Evolutionary conservation across 768 basidiomycete species (phyloP).

Genomic region (Boletus tylopilopsis): DNA sequence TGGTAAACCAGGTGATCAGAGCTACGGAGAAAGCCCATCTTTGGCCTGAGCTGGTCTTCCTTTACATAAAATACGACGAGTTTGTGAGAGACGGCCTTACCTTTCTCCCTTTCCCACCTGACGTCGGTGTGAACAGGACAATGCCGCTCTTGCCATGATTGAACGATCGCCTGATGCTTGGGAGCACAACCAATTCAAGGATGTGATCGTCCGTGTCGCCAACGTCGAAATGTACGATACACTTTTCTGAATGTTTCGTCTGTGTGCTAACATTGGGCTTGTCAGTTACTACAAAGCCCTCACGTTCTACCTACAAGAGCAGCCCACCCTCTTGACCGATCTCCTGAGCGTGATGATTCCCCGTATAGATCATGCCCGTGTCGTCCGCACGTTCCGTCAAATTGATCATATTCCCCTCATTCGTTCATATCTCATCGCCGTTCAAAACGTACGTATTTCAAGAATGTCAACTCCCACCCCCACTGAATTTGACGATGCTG

Average conservation of each 20-base stretch:
- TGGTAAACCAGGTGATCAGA: slow-evolving; percentile 67
- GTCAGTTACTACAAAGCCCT: slow-evolving; percentile 90
- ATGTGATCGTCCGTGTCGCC: slow-evolving; percentile 91
- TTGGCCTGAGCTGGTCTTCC: slow-evolving; percentile 97
- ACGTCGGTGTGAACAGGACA: slow-evolving; percentile 56
- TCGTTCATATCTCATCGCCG: slow-evolving; percentile 93
- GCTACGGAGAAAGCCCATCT: slow-evolving; percentile 95
- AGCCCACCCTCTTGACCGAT: slow-evolving; percentile 91
- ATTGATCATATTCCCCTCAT: slow-evolving; percentile 96
- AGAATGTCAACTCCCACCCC: background rate
- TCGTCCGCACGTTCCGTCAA: slow-evolving; percentile 93
- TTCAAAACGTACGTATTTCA: slow-evolving; percentile 70
- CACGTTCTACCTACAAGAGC: slow-evolving; percentile 91
- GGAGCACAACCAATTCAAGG: slow-evolving; percentile 99
- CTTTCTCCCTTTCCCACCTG: background rate
- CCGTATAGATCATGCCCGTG: slow-evolving; percentile 92
- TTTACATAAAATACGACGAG: slow-evolving; percentile 98
- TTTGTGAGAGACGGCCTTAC: slow-evolving; percentile 47
- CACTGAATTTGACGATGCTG: slow-evolving; percentile 1
- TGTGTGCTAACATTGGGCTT: slow-evolving; percentile 4
- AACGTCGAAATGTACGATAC: slow-evolving; percentile 88
- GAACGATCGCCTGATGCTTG: slow-evolving; percentile 97
- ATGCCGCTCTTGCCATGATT: slow-evolving; percentile 97
- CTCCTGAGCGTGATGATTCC: slow-evolving; percentile 89
- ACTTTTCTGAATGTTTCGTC: background rate